Base-by-base conservation (phyloP, 1,284 basidiomycete genomes). In the Ganoderma lingzhi region DNA sequence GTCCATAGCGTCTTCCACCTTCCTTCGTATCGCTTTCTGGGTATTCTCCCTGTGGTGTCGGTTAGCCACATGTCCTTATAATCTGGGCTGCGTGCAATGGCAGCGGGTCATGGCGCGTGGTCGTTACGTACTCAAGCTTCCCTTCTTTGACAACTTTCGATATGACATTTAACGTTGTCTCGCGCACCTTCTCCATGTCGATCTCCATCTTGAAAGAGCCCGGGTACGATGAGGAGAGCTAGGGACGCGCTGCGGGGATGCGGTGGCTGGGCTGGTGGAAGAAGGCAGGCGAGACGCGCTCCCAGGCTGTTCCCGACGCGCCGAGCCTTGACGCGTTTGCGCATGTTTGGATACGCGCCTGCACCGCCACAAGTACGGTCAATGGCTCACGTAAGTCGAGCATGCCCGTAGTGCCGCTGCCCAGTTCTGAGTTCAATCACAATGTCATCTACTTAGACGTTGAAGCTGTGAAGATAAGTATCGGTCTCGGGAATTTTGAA, bases 1-100 rank as follows among this genome's bases (percentile, higher is more conserved):
- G 12, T 72, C 71, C 62, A 88, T 78, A 14, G 78, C 71, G 17
- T 77, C 70, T 75, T 88, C 88, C 2, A 89, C 67, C n/a, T 80
- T 74, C 63, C 78, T 76, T 19, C 87, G 84, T 41, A 89, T 81
- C 30, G 83, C 80, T n/a, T 84, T 84, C 44, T 82, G 81, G 0
- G 87, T 89, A 14, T 86, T 75, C 45, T 81, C 71, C 56, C 87
- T 90, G 67, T 32, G 6, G 23, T 9, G 4, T 15, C 8, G n/a
- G 65, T 65, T 1, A 67, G 51, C n/a, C 12, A 19, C 23, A 14
- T 10, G 35, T 30, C 14, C n/a, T 3, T 35, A 35, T 23, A 12
- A 4, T 12, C 35, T 6, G 28, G 23, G 12, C 5, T 48, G 23
- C 23, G 10, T 45, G 64, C 28, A 30, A 28, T 19, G 48, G 30